Base-by-base conservation (phyloP, 192 early-diverging fungal species). In the Coemansia sp. region DNA sequence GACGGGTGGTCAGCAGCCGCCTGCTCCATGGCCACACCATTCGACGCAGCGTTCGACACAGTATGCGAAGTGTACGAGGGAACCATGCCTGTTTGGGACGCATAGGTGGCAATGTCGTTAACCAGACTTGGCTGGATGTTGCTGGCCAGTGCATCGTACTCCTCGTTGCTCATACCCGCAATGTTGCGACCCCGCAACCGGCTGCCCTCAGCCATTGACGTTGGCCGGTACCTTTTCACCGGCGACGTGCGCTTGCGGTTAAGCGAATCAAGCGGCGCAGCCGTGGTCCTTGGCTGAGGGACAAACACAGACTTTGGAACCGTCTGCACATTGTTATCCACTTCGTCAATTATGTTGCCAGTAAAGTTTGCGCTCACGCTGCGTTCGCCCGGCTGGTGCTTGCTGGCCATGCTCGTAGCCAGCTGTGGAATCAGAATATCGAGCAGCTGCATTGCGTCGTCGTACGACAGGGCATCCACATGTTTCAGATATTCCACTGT, bases 81-180 rank as follows among this genome's bases (percentile, higher is more conserved):
- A 2, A 59, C 51, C 12, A 76, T 27, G 19, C 65, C 75, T 12
- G 57, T 23, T 7, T 65, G 65, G 1, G 41, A 45, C 3, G 69
- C 72, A 60, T 64, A 81, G 7, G 24, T 27, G 11, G 66, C 45
- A 7, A 82, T 62, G 6, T 55, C 41, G 43, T 66, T 60, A 23
- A 61, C 41, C 41, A 72, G 59, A 2, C 32, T n/a, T 1, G 69
- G 66, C 69, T 69, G 62, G 19, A 68, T 57, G 48, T 17, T 55
- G 23, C 51, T 58, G n/a, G 73, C 73, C 57, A 54, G 47, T 4
- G 69, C 67, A 17, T 82, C 79, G 14, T 66, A 72, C 23, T 82
- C 59, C 11, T 64, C 70, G 60, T 75, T 66, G 1, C 57, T 64
- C 69, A 75, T 62, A 17, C 51, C 45, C 2, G 69, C 64, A 4